Conservation (phyloP, 2,329 filamentous ascomycete genomes). For the Paramyrothecium sp. region DNA sequence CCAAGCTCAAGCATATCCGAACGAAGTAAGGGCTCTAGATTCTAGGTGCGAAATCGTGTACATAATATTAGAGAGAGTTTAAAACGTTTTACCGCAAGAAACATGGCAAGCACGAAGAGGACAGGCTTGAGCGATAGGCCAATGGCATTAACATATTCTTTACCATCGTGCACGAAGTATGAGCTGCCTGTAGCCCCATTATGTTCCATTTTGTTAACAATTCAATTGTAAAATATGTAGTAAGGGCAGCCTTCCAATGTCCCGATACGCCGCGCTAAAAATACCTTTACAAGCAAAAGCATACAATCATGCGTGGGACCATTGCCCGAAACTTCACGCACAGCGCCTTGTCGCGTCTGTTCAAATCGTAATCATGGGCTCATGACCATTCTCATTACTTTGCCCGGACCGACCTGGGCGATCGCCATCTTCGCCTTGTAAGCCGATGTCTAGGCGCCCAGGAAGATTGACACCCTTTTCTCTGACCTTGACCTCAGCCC, state of each 20-base stretch:
- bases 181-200: too few species aligned
- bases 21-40: slow-evolving; percentile 60
- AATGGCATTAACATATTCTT: too few species aligned
- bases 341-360: slow-evolving; percentile 16
- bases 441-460: slow-evolving; percentile 33
- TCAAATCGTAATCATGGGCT: slow-evolving; percentile 53
- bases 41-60: slow-evolving; percentile 18
- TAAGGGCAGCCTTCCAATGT: neutral
- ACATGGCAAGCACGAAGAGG: neutral
- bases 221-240: too few species aligned
- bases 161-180: too few species aligned
- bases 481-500: slow-evolving; percentile 70
- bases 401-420: slow-evolving; percentile 17
- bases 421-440: slow-evolving; percentile 34
- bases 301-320: neutral
- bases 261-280: slow-evolving; percentile 14
- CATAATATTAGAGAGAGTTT: slow-evolving; percentile 21
- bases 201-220: too few species aligned
- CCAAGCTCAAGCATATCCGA: slow-evolving; percentile 83
- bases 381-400: slow-evolving; percentile 38
- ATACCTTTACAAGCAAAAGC: slow-evolving; percentile 9
- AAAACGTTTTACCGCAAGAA: slow-evolving; percentile 5
- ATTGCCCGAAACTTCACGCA: slow-evolving; percentile 5
- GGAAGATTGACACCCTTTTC: slow-evolving; percentile 28
- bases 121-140: too few species aligned